Evolutionary conservation across 164 flowering plant species (phyloP).

Genomic region (Santalum album): DNA sequence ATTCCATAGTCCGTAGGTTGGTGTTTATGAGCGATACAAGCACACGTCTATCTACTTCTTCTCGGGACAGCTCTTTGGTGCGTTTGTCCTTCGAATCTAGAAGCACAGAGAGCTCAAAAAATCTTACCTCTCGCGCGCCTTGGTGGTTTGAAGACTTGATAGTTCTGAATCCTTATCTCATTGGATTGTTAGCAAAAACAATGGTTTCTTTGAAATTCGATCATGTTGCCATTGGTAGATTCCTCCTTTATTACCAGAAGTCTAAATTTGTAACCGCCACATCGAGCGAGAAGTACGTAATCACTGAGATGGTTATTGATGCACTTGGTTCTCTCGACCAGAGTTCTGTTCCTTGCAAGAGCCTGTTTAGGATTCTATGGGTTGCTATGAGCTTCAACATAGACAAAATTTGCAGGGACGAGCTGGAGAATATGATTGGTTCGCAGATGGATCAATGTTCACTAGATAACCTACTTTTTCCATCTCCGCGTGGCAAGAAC

Average conservation of each 20-base stretch:
- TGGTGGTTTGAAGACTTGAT: conserved; percentile 31
- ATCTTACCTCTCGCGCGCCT: conserved; percentile 10
- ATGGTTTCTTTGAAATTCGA: conserved; percentile 47
- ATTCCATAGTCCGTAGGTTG: conserved; percentile 32
- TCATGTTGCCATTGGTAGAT: conserved; percentile 34
- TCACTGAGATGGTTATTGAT: conserved; percentile 30
- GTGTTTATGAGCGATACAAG: conserved; percentile 26
- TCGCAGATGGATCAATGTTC: conserved; percentile 59
- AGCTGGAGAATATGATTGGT: conserved; percentile 67
- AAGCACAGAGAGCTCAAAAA: conserved; percentile 40
- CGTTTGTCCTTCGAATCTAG: conserved; percentile 44
- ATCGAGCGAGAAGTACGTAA: conserved; percentile 29
- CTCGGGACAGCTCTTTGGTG: conserved; percentile 39
- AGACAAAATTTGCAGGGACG: conserved; percentile 29
- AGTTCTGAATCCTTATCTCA: conserved; percentile 21
- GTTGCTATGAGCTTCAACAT: conserved; percentile 30
- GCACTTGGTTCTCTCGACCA: conserved; percentile 45
- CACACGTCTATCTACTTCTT: conserved; percentile 41
- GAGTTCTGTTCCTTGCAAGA: conserved; percentile 41
- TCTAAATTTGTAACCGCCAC: conserved; percentile 23
- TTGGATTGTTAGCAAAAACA: conserved; percentile 22
- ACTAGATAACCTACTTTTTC: conserved; percentile 63
- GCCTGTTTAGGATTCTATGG: conserved; percentile 47
- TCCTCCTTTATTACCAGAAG: conserved; percentile 58
- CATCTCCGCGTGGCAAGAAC: conserved; percentile 38